Evolutionary conservation across 1,139 yeast species (phyloP), one percentile per base, ranked within the genome.

Genomic region (Diutina catenulata): DNA sequence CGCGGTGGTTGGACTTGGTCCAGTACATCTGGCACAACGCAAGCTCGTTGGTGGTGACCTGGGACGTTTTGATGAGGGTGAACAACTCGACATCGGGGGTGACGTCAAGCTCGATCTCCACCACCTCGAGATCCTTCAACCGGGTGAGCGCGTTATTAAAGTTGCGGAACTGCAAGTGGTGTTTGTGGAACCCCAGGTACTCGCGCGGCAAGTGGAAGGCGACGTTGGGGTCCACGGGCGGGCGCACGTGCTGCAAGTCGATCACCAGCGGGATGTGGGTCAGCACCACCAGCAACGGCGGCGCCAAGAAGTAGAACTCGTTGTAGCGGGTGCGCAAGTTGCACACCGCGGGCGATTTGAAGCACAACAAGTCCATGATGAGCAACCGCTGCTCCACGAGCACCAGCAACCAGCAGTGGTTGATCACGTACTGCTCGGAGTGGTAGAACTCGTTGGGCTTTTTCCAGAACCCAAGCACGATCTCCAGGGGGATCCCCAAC

Each of bases 391-490:
- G 78, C 43, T 83, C 80, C 14, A 87, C 60, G 20, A 80, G 55
- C 1, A 87, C 76, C 1, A 94, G 76, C 40, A 87, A 68, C 98
- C 98, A 91, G 43, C 84, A 76, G 56, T 91, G 98, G 50, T 87
- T 86, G 33, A 78, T 64, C 27, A 75, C 74, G 40, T 77, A 73
- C 42, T 58, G 57, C 56, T 75, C 75, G 42, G 63, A 60, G 45
- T 65, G 72, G 45, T 68, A 65, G 43, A 67, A 59, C 45, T 72
- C 76, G 37, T 76, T 75, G 4, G 95, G 94, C 25, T 77, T 72
- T 51, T 88, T 86, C 62, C 91, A 68, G 48, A 83, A 83, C 3
- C 98, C 98, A 26, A 76, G 62, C 1, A 91, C 76, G 2, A 87
- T 68, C 45, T 82, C 93, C 44, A 87, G 74, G 9, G 80, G 78